These are phyloP conservation scores for Geotrichum cucujoidarum DNA, from an alignment of 1,139 yeast genomes.

Conservation along the genomic window DNA sequence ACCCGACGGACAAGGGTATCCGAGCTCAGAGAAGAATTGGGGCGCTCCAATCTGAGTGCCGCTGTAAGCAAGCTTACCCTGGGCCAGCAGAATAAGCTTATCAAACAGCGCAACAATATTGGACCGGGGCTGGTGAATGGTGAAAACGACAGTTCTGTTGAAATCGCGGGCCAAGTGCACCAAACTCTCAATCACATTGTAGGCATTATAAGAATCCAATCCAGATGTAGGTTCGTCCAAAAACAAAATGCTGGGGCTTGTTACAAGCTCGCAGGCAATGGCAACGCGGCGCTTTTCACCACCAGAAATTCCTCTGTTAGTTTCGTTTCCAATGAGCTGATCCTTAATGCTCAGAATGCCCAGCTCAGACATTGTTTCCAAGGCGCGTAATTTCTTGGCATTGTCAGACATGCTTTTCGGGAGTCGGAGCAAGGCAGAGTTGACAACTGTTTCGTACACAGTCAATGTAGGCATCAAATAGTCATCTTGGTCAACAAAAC, in stretches of 20 bases:
- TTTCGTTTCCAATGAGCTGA: slow-evolving; percentile 81
- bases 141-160: slow-evolving; percentile 80
- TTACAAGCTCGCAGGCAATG: slow-evolving; percentile 70
- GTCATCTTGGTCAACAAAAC: slow-evolving; percentile 98
- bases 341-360: slow-evolving; percentile 81
- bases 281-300: slow-evolving; percentile 83
- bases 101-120: slow-evolving; percentile 90
- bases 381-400: slow-evolving; percentile 72
- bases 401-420: slow-evolving; percentile 72
- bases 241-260: slow-evolving; percentile 64
- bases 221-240: slow-evolving; percentile 95
- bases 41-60: slow-evolving; percentile 54
- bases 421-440: slow-evolving; percentile 81
- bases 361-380: slow-evolving; percentile 78
- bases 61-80: slow-evolving; percentile 81
- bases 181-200: slow-evolving; percentile 79
- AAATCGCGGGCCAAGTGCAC: slow-evolving; percentile 75
- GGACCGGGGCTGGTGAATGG: slow-evolving; percentile 97
- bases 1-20: slow-evolving; percentile 80
- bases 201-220: slow-evolving; percentile 87
- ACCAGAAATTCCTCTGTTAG: slow-evolving; percentile 89
- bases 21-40: slow-evolving; percentile 69
- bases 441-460: slow-evolving; percentile 89
- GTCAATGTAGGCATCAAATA: slow-evolving; percentile 86
- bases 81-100: slow-evolving; percentile 69